Evolutionary conservation across 2,329 filamentous ascomycete species (phyloP).

Genomic region (Thelonectria olida): DNA sequence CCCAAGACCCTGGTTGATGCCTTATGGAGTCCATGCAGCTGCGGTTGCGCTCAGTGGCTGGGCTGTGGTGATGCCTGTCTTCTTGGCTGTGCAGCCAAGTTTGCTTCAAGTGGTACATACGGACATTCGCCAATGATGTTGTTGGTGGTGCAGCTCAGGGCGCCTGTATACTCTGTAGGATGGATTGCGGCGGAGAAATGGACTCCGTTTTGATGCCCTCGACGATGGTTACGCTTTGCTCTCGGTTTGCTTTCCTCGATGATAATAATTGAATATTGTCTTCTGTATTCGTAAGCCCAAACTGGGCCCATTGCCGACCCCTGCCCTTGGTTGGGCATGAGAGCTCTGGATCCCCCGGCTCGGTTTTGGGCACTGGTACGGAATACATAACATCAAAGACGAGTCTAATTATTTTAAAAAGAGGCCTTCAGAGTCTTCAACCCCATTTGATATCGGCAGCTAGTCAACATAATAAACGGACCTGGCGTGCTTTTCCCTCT

Average conservation of each 20-base stretch:
- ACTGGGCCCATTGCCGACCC: background rate
- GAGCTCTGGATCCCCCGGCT: slow-evolving; percentile 4
- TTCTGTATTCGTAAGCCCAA: background rate
- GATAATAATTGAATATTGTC: background rate
- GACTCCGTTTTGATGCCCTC: background rate
- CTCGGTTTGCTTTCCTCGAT: background rate
- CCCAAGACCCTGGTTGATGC: slow-evolving; percentile 3
- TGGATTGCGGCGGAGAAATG: background rate
- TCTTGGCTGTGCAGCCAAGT: slow-evolving; percentile 4
- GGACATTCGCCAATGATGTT: slow-evolving; percentile 3
- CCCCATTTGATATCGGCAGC: slow-evolving; percentile 6
- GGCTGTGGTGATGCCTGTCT: background rate
- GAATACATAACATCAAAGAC: background rate
- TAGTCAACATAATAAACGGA: background rate
- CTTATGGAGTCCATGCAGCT: slow-evolving; percentile 9
- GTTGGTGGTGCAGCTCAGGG: too few species aligned
- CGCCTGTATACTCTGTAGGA: background rate
- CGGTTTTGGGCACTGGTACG: slow-evolving; percentile 7
- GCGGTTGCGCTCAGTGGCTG: slow-evolving; percentile 16
- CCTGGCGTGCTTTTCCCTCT: background rate
- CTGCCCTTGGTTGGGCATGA: slow-evolving; percentile 15
- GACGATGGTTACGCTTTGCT: background rate
- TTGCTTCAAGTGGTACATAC: slow-evolving; percentile 4
- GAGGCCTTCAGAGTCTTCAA: too few species aligned
- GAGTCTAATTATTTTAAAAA: background rate